These are phyloP conservation scores for Blumeria hordei DNA, from an alignment of 2,329 filamentous ascomycete genomes.

Conservation along the genomic window DNA sequence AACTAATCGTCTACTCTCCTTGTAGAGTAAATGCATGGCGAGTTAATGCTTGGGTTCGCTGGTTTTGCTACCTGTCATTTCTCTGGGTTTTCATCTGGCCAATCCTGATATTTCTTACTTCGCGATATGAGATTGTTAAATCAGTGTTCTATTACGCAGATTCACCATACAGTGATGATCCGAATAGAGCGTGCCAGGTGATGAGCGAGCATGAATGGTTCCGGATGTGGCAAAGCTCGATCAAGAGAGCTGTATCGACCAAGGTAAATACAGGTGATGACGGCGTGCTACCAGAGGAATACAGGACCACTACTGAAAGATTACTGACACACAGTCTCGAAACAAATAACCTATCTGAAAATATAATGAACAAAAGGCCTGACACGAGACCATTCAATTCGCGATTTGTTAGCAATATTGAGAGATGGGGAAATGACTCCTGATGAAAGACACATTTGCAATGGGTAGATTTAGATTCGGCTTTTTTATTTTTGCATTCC, in stretches of 20 bases:
- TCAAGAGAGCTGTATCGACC: constrained; percentile 33
- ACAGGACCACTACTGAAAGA: constrained; percentile 20
- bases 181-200: constrained; percentile 6
- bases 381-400: too few species aligned
- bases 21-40: constrained; percentile 40
- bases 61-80: constrained; percentile 41
- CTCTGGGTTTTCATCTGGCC: constrained; percentile 51
- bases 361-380: too few species aligned
- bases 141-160: constrained; percentile 22
- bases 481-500: too few species aligned
- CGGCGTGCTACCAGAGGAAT: constrained; percentile 29
- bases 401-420: too few species aligned
- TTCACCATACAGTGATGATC: constrained; percentile 3
- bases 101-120: constrained; percentile 40
- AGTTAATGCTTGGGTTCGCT: constrained; percentile 34
- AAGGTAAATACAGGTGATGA: constrained; percentile 21
- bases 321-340: neutral
- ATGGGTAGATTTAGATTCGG: too few species aligned
- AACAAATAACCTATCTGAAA: too few species aligned
- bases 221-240: constrained; percentile 33
- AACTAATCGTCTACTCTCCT: constrained; percentile 38
- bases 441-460: too few species aligned
- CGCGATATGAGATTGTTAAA: constrained; percentile 37
- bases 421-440: too few species aligned
- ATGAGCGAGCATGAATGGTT: constrained; percentile 31